Evolutionary conservation across 73 alveolate species (phyloP).

Genomic region (Paramecium sonneborni): DNA sequence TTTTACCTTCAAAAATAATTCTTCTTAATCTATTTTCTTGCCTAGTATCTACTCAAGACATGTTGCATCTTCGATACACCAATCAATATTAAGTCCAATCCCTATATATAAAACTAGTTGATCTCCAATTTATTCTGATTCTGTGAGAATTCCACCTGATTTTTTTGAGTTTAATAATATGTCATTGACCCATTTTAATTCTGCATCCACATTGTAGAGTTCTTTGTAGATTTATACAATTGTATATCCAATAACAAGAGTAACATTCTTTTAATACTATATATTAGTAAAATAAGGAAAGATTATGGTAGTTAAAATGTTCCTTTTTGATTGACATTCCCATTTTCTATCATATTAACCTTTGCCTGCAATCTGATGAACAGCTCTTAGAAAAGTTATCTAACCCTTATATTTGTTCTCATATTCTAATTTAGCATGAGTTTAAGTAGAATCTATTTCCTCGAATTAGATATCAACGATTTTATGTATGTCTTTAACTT

Average conservation of each 20-base stretch:
- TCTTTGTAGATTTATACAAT: not conserved
- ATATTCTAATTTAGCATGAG: not conserved
- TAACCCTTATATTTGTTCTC: not conserved
- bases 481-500: too few species aligned
- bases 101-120: not conserved
- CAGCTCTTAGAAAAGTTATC: not conserved
- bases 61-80: not conserved
- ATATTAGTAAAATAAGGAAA: not conserved
- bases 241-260: not conserved
- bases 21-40: not conserved
- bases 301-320: not conserved
- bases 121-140: not conserved
- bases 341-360: slow-evolving; percentile 9
- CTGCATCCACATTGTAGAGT: not conserved
- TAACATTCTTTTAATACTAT: not conserved
- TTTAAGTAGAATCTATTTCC: not conserved
- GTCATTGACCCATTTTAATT: not conserved
- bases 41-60: not conserved
- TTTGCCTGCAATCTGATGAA: not conserved
- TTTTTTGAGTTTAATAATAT: not conserved
- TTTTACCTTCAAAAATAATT: not conserved
- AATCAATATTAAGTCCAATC: not conserved
- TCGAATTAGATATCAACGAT: not conserved
- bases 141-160: not conserved
- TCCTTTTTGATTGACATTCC: not conserved